Percentiles rank a stretch among this genome's conserved stretches.
Evolutionary conservation across 305 asterid species (phyloP).

Genomic region (Fraxinus xanthoxyloides): DNA sequence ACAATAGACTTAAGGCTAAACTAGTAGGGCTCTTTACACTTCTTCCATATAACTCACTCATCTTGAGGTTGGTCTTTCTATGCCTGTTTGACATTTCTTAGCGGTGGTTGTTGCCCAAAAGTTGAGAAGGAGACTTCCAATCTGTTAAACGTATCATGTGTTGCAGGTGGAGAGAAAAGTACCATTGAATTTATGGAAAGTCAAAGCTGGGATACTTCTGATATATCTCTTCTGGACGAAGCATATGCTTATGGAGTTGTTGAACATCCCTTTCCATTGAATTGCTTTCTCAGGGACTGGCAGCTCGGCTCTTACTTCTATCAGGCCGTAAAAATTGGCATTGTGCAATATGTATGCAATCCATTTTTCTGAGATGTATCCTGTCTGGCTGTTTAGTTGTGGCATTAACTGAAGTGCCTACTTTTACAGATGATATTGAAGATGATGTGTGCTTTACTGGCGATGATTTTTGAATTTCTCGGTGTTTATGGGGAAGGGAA

Average conservation of each 20-base stretch:
- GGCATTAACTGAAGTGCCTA: constrained; percentile 12
- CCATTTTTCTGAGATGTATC: constrained; percentile 12
- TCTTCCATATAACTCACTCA: background rate
- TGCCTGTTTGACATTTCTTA: background rate
- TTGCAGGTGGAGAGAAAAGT: constrained; percentile 87
- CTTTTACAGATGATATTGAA: constrained; percentile 81
- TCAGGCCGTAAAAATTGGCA: constrained; percentile 93
- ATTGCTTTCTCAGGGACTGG: constrained; percentile 72
- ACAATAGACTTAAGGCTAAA: background rate
- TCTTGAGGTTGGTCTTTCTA: background rate
- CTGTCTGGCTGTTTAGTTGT: constrained; percentile 10
- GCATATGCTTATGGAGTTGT: constrained; percentile 87
- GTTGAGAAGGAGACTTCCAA: background rate
- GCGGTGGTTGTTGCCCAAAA: background rate
- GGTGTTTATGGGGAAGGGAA: constrained; percentile 97
- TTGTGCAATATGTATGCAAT: constrained; percentile 84
- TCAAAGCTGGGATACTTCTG: constrained; percentile 54
- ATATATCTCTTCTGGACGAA: constrained; percentile 79
- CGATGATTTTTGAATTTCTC: constrained; percentile 65
- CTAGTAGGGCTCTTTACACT: background rate
- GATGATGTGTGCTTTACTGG: constrained; percentile 87
- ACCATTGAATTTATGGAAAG: constrained; percentile 90
- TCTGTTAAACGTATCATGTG: constrained; percentile 19
- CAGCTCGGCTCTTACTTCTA: constrained; percentile 85
- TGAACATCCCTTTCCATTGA: constrained; percentile 90